phyloP scores from a whole-genome alignment of 192 early-diverging fungal genomes.

The Umbelopsis vinacea region DNA sequence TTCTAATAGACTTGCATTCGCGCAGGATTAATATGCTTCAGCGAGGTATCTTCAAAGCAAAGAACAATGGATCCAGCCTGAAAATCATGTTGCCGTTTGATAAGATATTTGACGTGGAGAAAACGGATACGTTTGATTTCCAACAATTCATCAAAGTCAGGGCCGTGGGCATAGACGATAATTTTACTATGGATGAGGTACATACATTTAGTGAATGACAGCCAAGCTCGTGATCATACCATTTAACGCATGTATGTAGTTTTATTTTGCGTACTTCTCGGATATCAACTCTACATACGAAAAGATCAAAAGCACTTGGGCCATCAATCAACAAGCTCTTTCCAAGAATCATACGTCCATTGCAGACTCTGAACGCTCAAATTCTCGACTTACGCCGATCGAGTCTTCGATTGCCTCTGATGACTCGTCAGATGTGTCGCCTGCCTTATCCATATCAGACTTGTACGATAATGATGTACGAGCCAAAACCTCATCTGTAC shows the following conservation, averaged over 20 bases:
- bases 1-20: neutral
- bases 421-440: slow-evolving; percentile 34
- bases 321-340: slow-evolving; percentile 25
- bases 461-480: slow-evolving; percentile 25
- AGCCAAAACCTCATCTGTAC: neutral
- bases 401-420: slow-evolving; percentile 10
- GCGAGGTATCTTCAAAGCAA: slow-evolving; percentile 61
- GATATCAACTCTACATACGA: slow-evolving; percentile 48
- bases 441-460: slow-evolving; percentile 29
- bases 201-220: neutral
- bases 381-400: neutral
- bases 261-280: slow-evolving; percentile 69
- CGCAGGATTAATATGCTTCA: slow-evolving; percentile 56
- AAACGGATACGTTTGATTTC: slow-evolving; percentile 52
- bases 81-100: slow-evolving; percentile 62
- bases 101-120: slow-evolving; percentile 57
- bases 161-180: slow-evolving; percentile 57
- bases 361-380: neutral
- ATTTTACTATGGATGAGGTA: slow-evolving; percentile 62
- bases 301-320: slow-evolving; percentile 34
- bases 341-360: neutral
- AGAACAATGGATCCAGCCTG: slow-evolving; percentile 60
- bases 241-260: slow-evolving; percentile 32
- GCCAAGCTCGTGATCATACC: too few relatives aligned
- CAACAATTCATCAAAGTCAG: slow-evolving; percentile 57